Evolutionary conservation across 768 basidiomycete species (phyloP).

Genomic region (Tubosaeta brunneosetosa): DNA sequence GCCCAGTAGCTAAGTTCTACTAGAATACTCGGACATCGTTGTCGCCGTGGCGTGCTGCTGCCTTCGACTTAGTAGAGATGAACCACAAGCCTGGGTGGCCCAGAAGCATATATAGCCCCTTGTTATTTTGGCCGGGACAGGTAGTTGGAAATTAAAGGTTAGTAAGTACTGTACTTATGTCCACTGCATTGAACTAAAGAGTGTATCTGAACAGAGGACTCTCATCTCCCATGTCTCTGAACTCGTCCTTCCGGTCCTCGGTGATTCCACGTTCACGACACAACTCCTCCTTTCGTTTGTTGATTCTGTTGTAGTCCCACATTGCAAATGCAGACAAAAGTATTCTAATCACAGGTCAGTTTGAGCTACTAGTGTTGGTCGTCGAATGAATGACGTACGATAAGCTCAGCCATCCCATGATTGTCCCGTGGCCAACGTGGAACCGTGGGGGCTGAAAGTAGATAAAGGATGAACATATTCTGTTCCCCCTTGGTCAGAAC

Average conservation of each 20-base stretch:
- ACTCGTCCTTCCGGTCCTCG: constrained; percentile 36
- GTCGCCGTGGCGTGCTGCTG: too few species aligned
- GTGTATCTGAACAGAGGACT: constrained; percentile 52
- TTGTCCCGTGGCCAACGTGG: constrained; percentile 35
- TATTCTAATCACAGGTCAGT: constrained; percentile 33
- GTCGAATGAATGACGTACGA: constrained; percentile 16
- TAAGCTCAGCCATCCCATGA: constrained; percentile 33
- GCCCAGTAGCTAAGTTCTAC: too few species aligned
- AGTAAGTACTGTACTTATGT: too few species aligned
- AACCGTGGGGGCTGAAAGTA: constrained; percentile 37
- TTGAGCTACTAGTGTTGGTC: constrained; percentile 21
- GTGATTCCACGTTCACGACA: constrained; percentile 44
- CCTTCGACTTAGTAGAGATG: too few species aligned
- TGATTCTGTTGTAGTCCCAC: constrained; percentile 46
- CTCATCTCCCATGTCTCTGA: constrained; percentile 46
- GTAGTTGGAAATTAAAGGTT: too few species aligned
- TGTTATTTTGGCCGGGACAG: too few species aligned
- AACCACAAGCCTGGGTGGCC: too few species aligned
- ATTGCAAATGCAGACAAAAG: constrained; percentile 40
- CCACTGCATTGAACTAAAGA: constrained; percentile 7
- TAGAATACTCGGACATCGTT: too few species aligned
- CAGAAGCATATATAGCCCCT: too few species aligned
- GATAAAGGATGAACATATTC: constrained; percentile 41
- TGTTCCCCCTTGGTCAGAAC: constrained; percentile 11
- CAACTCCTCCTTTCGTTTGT: constrained; percentile 42